Conservation (phyloP, 495 filamentous ascomycete species). For the Trichoderma virens region DNA sequence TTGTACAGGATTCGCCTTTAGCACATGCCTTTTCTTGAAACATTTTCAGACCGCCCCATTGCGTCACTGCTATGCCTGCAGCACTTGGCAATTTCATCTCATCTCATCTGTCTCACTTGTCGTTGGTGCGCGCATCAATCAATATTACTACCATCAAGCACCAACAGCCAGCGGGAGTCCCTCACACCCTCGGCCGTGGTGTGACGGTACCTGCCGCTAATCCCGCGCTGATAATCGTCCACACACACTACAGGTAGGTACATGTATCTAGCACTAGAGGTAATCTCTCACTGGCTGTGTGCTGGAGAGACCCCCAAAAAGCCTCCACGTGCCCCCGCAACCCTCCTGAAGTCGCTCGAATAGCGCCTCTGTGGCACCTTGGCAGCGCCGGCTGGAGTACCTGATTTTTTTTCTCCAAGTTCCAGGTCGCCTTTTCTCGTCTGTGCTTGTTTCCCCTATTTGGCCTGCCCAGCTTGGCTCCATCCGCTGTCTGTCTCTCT, state of each 20-base stretch:
- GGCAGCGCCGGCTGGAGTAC: not conserved
- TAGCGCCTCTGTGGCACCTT: not conserved
- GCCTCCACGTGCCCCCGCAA: slow-evolving; percentile 2
- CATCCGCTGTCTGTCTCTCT: not conserved
- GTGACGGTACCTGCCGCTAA: slow-evolving; percentile 5
- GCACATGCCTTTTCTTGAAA: no score
- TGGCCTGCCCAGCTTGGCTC: not conserved
- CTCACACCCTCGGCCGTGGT: not conserved
- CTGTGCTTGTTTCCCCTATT: not conserved
- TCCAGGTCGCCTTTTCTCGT: not conserved
- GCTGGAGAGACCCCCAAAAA: not conserved
- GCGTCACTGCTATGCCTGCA: not conserved
- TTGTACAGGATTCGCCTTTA: no score
- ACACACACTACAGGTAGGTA: no score
- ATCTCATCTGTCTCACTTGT: not conserved
- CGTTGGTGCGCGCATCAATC: not conserved
- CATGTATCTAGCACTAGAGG: no score
- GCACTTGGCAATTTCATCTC: not conserved
- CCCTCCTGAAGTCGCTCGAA: not conserved
- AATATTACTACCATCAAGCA: not conserved
- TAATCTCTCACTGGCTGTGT: not conserved
- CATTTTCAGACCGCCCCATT: not conserved
- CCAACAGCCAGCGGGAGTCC: not conserved
- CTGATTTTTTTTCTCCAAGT: no score
- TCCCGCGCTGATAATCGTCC: not conserved